Base-by-base conservation (phyloP, 116 monocot genomes). In the Trichopus zeylanicus region DNA sequence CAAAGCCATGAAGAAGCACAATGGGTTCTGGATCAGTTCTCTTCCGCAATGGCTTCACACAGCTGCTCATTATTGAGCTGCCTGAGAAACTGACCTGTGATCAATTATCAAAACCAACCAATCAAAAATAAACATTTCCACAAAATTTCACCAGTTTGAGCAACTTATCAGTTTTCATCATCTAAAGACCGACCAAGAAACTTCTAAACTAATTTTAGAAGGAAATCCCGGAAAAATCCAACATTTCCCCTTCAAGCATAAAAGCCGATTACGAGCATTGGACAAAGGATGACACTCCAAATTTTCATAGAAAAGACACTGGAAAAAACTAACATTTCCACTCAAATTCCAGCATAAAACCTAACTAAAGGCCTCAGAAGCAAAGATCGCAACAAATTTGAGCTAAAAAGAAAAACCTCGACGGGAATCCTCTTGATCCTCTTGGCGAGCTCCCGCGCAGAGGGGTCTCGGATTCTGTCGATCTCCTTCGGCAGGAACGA, bases 1-100 rank as follows among this genome's bases (percentile, higher is more conserved):
- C 95, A 74, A 97, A 97, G 59, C 90, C 67, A 67, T 97, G 95
- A 32, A 97, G 95, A 16, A 97, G 90, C 68, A 97, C 75, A 66
- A 97, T 30, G 21, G 95, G 90, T 24, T 75, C 64, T 9, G 33
- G 49, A 56, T 46, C 61, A n/a, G n/a, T n/a, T 33, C 38, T 72
- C 66, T 55, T 73, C 30, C 62, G 64, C 51, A 64, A 13, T 26
- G 90, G 87, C 61, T 73, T 85, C 53, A 97, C 84, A 54, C 95
- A 97, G 62, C 95, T 97, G 67, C 84, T 97, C 81, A 79, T 61
- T 33, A 97, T 84, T 26, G 81, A 29, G 25, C 46, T 81, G 27
- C 70, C 57, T 16, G 69, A 72, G 66, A 84, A 81, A 53, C 75
- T 76, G 18, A 74, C 69, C 93, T 93, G 78, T 10, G 23, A 33